Evolutionary conservation across 1,139 yeast species (phyloP).

Genomic region (Candida sojae): DNA sequence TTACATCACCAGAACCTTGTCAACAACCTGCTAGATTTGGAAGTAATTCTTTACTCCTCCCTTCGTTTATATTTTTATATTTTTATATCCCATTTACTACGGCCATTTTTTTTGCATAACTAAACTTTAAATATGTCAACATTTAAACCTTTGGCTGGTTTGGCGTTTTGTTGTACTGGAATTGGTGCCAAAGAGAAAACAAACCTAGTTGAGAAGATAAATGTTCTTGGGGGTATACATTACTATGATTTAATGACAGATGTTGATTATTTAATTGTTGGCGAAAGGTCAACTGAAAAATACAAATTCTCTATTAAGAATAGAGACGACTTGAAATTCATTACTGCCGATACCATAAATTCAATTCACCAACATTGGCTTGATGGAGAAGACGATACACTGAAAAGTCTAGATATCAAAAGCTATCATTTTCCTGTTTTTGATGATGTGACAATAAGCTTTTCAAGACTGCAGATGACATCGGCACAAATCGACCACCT

Average conservation of each 20-base stretch:
- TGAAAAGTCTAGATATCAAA: slow-evolving; percentile 19
- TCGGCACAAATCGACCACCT: slow-evolving; percentile 11
- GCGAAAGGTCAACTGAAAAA: slow-evolving; percentile 65
- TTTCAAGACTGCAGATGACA: slow-evolving; percentile 47
- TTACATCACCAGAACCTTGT: too few relatives aligned
- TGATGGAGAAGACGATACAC: slow-evolving; percentile 41
- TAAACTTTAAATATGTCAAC: slow-evolving; percentile 4
- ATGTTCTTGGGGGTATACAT: slow-evolving; percentile 64
- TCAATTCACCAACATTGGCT: slow-evolving; percentile 55
- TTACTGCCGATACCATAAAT: slow-evolving; percentile 49
- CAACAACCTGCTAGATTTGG: too few relatives aligned
- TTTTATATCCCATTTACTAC: too few relatives aligned
- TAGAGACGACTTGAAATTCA: slow-evolving; percentile 60
- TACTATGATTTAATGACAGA: slow-evolving; percentile 66
- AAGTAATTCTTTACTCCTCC: too few relatives aligned
- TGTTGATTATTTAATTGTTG: slow-evolving; percentile 68
- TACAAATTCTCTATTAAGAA: slow-evolving; percentile 61
- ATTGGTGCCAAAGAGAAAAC: slow-evolving; percentile 29
- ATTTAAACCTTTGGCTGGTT: slow-evolving; percentile 31
- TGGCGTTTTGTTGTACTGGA: slow-evolving; percentile 47
- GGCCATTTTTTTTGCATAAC: not conserved
- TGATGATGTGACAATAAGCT: slow-evolving; percentile 47
- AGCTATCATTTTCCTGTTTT: slow-evolving; percentile 44
- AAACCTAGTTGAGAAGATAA: slow-evolving; percentile 41
- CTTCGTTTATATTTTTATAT: too few relatives aligned